A percentile compares a stretch with the other conserved stretches of the same genome.
phyloP scores from a whole-genome alignment of 2,329 filamentous ascomycete genomes.

The Alternaria brassicicola region DNA sequence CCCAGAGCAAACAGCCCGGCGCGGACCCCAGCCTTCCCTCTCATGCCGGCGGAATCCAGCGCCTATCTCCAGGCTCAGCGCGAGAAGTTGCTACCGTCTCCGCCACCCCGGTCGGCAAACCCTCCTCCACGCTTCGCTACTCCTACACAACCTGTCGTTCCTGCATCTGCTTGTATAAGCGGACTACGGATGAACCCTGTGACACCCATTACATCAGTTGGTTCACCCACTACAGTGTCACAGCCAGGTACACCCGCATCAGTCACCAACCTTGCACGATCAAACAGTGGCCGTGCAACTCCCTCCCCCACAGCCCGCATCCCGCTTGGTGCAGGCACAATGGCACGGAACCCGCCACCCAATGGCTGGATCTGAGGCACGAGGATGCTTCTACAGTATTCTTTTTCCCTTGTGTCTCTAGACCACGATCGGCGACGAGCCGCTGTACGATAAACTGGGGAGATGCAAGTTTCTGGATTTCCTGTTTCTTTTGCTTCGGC shows the following conservation, averaged over 20 bases:
- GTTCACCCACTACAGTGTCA: slow-evolving; percentile 25
- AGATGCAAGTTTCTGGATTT: slow-evolving; percentile 4
- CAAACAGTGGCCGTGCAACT: slow-evolving; percentile 20
- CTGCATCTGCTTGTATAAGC: slow-evolving; percentile 26
- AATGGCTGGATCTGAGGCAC: slow-evolving; percentile 44
- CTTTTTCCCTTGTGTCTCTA: slow-evolving; percentile 8
- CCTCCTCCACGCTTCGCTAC: slow-evolving; percentile 13
- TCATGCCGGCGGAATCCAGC: slow-evolving; percentile 34
- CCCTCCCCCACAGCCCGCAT: slow-evolving; percentile 42
- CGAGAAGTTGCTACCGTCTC: slow-evolving; percentile 43
- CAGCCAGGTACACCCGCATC: slow-evolving; percentile 21
- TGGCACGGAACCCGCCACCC: slow-evolving; percentile 42
- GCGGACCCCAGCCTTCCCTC: slow-evolving; percentile 33
- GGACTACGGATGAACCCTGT: slow-evolving; percentile 47
- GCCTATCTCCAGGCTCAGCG: slow-evolving; percentile 43
- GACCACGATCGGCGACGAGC: slow-evolving; percentile 17
- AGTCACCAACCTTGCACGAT: slow-evolving; percentile 19
- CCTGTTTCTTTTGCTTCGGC: neutral
- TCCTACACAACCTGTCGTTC: slow-evolving; percentile 11
- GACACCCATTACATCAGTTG: slow-evolving; percentile 28
- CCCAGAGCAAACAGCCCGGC: slow-evolving; percentile 25
- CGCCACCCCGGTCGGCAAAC: slow-evolving; percentile 25
- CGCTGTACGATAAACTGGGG: slow-evolving; percentile 28
- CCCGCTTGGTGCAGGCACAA: slow-evolving; percentile 46
- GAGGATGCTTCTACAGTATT: neutral